phyloP scores from a whole-genome alignment of 2,329 filamentous ascomycete species.

The Dendryphion nanum region DNA sequence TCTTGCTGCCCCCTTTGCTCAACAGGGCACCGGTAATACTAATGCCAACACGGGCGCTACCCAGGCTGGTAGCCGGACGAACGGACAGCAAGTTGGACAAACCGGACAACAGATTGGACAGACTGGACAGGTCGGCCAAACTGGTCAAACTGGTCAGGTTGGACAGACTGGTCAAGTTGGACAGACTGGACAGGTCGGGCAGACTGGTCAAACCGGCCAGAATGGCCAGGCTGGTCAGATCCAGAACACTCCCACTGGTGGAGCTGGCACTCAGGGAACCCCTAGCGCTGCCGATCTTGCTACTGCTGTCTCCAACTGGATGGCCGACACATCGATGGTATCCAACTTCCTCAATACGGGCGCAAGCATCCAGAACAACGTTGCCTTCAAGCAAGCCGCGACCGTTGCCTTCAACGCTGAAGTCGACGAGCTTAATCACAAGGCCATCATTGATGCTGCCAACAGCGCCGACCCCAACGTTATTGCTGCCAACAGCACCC shows the following conservation, averaged over 20 bases:
- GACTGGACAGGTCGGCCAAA: neutral
- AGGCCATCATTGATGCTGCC: conserved; percentile 35
- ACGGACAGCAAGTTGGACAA: neutral
- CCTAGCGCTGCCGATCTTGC: conserved; percentile 28
- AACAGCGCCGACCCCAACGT: conserved; percentile 26
- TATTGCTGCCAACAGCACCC: conserved; percentile 36
- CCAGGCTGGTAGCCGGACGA: neutral
- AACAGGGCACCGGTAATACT: conserved; percentile 13
- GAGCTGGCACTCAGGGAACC: conserved; percentile 8
- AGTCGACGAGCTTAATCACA: conserved; percentile 40
- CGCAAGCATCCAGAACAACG: conserved; percentile 31
- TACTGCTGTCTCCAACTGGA: conserved; percentile 38
- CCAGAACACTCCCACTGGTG: conserved; percentile 5
- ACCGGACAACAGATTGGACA: conserved; percentile 1
- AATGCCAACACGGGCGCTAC: conserved; percentile 5
- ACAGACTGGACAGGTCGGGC: conserved; percentile 2
- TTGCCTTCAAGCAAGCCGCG: conserved; percentile 36
- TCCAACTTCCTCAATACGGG: conserved; percentile 39
- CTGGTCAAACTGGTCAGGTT: conserved; percentile 3
- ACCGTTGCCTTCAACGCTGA: conserved; percentile 38
- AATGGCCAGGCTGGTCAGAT: neutral
- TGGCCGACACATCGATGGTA: conserved; percentile 38
- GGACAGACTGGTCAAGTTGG: neutral
- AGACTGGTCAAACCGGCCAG: neutral
- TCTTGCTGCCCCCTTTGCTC: conserved; percentile 30